These are phyloP conservation scores for Gymnopus androsaceus DNA, from an alignment of 1,284 basidiomycete genomes.

Conservation along the genomic window DNA sequence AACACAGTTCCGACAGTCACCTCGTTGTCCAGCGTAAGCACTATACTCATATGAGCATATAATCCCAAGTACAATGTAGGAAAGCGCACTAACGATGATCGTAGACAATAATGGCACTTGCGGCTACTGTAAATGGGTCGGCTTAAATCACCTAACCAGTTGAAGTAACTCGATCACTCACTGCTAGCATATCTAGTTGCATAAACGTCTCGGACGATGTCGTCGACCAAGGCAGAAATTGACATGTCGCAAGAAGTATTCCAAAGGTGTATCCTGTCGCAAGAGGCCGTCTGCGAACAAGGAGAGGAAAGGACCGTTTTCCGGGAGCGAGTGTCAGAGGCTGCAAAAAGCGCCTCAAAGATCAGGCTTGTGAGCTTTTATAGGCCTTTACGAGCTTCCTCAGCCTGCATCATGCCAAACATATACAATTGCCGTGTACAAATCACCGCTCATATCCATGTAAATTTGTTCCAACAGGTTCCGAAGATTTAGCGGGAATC, in stretches of 20 bases:
- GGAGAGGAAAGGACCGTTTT: not conserved
- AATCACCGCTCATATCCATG: not conserved
- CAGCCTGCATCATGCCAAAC: not conserved
- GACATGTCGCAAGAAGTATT: not conserved
- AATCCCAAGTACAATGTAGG: not conserved
- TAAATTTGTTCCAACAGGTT: not conserved
- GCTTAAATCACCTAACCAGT: not conserved
- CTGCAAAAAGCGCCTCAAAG: not conserved
- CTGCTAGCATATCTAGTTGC: constrained; percentile 42
- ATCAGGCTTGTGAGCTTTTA: not conserved
- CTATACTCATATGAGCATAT: constrained; percentile 29
- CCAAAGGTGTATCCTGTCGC: not conserved
- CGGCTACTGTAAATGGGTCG: constrained; percentile 38
- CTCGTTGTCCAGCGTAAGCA: constrained; percentile 55
- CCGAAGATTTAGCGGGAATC: not conserved
- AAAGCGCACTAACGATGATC: constrained; percentile 45
- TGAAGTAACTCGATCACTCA: constrained; percentile 24
- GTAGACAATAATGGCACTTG: constrained; percentile 50
- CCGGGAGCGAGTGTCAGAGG: not conserved
- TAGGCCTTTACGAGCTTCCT: not conserved
- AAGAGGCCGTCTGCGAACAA: not conserved
- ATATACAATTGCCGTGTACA: not conserved
- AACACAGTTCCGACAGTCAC: too few relatives aligned
- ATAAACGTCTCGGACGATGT: constrained; percentile 25
- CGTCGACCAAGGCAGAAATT: not conserved